Conservation (phyloP, 345 rosid species). For the Pistacia vera region DNA sequence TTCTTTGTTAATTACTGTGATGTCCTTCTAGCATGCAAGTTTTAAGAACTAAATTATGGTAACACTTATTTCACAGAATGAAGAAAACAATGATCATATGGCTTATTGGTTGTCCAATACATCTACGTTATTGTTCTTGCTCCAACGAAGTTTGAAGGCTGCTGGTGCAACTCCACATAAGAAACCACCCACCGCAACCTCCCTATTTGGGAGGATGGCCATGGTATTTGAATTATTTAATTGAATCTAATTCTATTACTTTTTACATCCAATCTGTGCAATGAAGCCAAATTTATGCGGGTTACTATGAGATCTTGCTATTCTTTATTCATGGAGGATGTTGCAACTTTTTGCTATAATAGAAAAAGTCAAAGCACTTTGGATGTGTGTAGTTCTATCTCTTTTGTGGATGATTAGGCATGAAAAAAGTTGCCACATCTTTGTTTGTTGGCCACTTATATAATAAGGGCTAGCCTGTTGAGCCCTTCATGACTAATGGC, state of each 20-base stretch:
- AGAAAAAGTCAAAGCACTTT: no score
- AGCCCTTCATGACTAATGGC: background rate
- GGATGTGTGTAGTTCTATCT: no score
- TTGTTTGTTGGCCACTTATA: background rate
- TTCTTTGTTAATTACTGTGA: background rate
- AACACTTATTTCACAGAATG: conserved; percentile 55
- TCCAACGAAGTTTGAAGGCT: conserved; percentile 77
- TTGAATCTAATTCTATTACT: conserved; percentile 19
- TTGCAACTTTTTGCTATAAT: no score
- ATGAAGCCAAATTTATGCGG: no score
- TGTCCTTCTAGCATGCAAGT: background rate
- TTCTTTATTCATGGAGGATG: no score
- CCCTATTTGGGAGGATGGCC: conserved; percentile 96
- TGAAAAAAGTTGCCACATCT: no score
- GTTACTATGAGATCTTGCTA: no score
- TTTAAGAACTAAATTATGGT: background rate
- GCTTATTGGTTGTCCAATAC: conserved; percentile 97
- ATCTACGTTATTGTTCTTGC: conserved; percentile 83
- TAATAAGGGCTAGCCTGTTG: background rate
- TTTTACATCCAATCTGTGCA: background rate
- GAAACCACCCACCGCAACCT: conserved; percentile 81
- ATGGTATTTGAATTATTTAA: conserved; percentile 52
- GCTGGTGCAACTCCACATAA: conserved; percentile 65
- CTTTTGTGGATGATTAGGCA: no score
- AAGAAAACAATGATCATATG: conserved; percentile 92